Evolutionary conservation across 1,284 basidiomycete species (phyloP).

Genomic region (Microbotryomycetes sp.): DNA sequence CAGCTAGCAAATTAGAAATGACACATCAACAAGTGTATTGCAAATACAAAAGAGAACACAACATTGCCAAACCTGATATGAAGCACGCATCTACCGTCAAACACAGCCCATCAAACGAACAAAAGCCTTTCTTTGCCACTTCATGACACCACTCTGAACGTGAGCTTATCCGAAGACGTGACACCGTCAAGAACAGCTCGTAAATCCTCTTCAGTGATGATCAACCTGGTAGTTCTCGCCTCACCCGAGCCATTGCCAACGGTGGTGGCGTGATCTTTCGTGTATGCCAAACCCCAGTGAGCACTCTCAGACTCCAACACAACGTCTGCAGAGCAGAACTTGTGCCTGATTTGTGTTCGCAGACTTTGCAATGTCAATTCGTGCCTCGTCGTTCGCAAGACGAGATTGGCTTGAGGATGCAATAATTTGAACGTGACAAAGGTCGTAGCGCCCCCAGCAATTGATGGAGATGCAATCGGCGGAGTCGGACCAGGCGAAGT

Average conservation of each 20-base stretch:
- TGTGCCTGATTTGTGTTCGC: conserved; percentile 3
- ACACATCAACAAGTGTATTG: too few relatives aligned
- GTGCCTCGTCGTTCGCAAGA: conserved; percentile 13
- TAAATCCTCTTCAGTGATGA: conserved; percentile 15
- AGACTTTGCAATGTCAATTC: conserved; percentile 9
- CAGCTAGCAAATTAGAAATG: too few relatives aligned
- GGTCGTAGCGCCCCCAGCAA: not conserved
- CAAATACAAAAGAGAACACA: too few relatives aligned
- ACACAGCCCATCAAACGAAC: too few relatives aligned
- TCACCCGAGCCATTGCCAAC: not conserved
- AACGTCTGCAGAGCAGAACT: conserved; percentile 12
- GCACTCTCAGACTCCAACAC: conserved; percentile 2
- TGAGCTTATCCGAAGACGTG: conserved; percentile 10
- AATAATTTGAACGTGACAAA: conserved; percentile 26
- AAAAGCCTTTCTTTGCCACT: too few relatives aligned
- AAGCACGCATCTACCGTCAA: too few relatives aligned
- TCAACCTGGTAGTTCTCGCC: conserved; percentile 1
- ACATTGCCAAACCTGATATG: too few relatives aligned
- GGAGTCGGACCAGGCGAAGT: not conserved
- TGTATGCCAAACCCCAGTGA: conserved; percentile 10
- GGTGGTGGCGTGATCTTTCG: not conserved
- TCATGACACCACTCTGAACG: conserved; percentile 19
- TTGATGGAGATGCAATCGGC: not conserved
- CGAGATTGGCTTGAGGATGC: conserved; percentile 17
- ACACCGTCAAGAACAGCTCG: conserved; percentile 2